These are phyloP conservation scores for Cladorrhinum sp. DNA, from an alignment of 2,329 filamentous ascomycete species.

Conservation along the genomic window DNA sequence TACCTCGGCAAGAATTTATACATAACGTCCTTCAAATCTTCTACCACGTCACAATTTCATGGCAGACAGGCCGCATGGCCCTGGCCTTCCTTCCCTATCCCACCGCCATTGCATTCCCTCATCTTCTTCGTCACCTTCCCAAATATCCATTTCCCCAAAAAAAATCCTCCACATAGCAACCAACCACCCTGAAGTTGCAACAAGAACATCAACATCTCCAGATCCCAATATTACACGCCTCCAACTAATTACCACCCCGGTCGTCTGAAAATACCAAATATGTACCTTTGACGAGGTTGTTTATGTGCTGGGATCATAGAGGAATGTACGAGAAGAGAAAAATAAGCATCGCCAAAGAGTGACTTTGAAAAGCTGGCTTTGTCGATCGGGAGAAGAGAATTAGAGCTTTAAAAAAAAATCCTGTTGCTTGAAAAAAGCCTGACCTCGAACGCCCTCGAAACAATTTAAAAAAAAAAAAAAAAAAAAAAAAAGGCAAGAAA, in stretches of 20 bases:
- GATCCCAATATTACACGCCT: background rate
- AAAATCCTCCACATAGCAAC: background rate
- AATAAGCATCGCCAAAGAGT: background rate
- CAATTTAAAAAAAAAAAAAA: conserved; percentile 2
- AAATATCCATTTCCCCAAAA: background rate
- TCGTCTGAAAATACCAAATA: conserved; percentile 1
- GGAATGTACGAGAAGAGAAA: background rate
- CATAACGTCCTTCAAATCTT: background rate
- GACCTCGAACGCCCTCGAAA: conserved; percentile 12
- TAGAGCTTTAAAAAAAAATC: conserved; percentile 5
- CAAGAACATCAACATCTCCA: background rate
- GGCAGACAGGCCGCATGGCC: background rate
- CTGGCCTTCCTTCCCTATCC: background rate
- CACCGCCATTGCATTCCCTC: background rate
- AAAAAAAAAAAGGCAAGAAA: conserved; percentile 2
- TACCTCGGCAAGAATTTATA: background rate
- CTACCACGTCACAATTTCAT: background rate
- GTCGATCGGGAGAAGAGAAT: conserved; percentile 6
- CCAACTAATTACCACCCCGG: background rate
- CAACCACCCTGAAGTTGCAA: background rate
- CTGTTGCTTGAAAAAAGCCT: conserved; percentile 8
- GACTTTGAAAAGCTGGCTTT: background rate
- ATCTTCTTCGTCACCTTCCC: conserved; percentile 2
- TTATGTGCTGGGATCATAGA: background rate
- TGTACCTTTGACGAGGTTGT: conserved; percentile 3